Percentiles rank a stretch among this genome's conserved stretches.
phyloP scores from a whole-genome alignment of 2,329 filamentous ascomycete species.

The Tetracladium maxilliforme region DNA sequence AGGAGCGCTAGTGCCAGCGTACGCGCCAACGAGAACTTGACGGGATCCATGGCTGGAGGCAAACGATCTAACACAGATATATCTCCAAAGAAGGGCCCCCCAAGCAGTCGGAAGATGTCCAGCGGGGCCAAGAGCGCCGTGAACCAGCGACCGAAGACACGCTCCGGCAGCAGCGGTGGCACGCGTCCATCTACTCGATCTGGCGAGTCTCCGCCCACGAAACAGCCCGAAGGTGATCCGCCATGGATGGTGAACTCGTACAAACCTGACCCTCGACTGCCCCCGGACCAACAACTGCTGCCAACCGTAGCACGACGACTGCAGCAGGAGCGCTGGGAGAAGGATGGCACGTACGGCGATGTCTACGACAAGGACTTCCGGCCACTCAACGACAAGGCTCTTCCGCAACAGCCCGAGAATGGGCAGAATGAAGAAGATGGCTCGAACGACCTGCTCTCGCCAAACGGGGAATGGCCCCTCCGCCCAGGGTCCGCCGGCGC shows the following conservation, averaged over 20 bases:
- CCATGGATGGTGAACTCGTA: constrained; percentile 94
- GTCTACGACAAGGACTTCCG: constrained; percentile 81
- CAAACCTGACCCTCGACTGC: constrained; percentile 85
- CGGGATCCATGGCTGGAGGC: too few species aligned
- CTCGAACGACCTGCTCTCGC: too few species aligned
- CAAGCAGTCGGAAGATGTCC: constrained; percentile 4
- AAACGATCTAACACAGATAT: too few species aligned
- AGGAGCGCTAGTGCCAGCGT: too few species aligned
- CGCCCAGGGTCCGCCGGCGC: too few species aligned
- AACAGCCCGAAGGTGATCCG: constrained; percentile 81
- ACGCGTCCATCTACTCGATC: constrained; percentile 48
- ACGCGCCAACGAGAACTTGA: constrained; percentile 35
- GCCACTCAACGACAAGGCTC: constrained; percentile 56
- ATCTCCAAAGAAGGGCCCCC: neutral
- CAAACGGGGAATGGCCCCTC: constrained; percentile 52
- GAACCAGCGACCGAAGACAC: constrained; percentile 51
- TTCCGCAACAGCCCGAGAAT: constrained; percentile 16
- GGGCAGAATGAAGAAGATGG: constrained; percentile 14
- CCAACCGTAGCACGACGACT: constrained; percentile 84
- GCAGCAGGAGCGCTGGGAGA: constrained; percentile 92
- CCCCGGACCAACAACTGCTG: constrained; percentile 88
- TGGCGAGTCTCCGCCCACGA: constrained; percentile 33
- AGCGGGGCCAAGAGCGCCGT: constrained; percentile 20
- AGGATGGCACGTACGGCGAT: constrained; percentile 73
- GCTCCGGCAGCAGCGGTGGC: constrained; percentile 35